Evolutionary conservation across 2,329 filamentous ascomycete genomes (phyloP), one percentile per base, ranked within the genome.

Genomic region (Botrytis sinoallii): DNA sequence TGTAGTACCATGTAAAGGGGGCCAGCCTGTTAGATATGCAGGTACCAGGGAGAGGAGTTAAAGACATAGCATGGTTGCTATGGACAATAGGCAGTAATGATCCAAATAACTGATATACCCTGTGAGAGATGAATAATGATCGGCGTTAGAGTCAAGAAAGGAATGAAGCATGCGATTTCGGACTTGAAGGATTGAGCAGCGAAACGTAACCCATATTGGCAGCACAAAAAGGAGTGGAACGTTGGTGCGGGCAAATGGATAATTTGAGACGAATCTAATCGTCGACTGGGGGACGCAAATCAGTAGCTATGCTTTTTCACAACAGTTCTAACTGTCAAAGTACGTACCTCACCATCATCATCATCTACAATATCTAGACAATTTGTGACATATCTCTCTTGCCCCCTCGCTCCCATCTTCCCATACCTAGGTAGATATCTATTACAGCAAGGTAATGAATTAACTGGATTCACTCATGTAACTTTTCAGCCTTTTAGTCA

Each of bases 1-100:
- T 3, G 75, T 83, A 22, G 75, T 78, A 48, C 77, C 79, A 18
- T 83, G 80, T 75, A 78, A 77, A 35, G n/a, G 32, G 32, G 35
- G 29, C 4, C 55, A 46, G 16, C 52, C 63, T 72, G 42, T 72
- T 25, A 66, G 29, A 57, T 66, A 72, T 55, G 60, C 61, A 57
- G 70, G 61, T 18, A 61, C 29, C 40, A 46, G 55, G 42, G 46
- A 59, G 32, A 44, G n/a, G 32, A 55, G 44, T 12, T 67, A 10
- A 66, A 55, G 9, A 25, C 22, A 12, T n/a, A 40, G 42, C 22
- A 52, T 64, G 59, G 18, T 38, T 48, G 69, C 25, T 63, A 65
- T 25, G 42, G 44, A 44, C 35, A 59, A 57, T 69, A 32, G 35
- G 66, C 20, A 69, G 66, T 42, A 32, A 44, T 25, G 40, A 18